Conservation (phyloP, 345 rosid genomes). For the Acer negundo region DNA sequence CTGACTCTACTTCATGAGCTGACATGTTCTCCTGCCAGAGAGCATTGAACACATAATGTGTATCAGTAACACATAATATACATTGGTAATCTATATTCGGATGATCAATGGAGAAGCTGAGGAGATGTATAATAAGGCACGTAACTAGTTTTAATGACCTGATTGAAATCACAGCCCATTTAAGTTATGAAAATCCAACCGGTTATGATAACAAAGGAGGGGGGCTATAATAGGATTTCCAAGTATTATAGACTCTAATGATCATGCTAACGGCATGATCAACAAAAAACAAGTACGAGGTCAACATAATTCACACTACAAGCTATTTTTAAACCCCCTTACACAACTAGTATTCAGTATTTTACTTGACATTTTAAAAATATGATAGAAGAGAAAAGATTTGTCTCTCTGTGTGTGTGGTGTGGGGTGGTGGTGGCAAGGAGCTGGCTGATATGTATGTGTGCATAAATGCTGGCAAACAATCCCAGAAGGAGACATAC, state of each 20-base stretch:
- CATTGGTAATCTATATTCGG: background rate
- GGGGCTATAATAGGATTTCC: background rate
- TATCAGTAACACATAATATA: too few relatives aligned
- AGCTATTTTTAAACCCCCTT: too few relatives aligned
- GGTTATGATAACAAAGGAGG: background rate
- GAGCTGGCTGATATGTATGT: background rate
- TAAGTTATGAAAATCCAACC: too few relatives aligned
- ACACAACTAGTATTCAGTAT: too few relatives aligned
- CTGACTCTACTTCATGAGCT: constrained; percentile 61
- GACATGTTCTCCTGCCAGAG: constrained; percentile 69
- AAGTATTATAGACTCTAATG: too few relatives aligned
- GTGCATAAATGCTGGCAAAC: background rate
- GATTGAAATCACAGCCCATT: background rate
- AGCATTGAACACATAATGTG: background rate
- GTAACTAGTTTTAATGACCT: too few relatives aligned
- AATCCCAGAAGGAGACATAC: constrained; percentile 32
- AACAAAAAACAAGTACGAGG: too few relatives aligned
- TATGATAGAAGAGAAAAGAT: too few relatives aligned
- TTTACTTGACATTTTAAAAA: too few relatives aligned
- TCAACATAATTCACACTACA: too few relatives aligned
- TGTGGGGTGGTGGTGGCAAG: background rate
- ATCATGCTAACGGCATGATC: too few relatives aligned
- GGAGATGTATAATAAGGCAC: background rate
- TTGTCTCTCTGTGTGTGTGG: too few relatives aligned
- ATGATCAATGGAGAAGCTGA: background rate